These are phyloP conservation scores for Eimeria acervulina DNA, from an alignment of 169 alveolate genomes.

Conservation along the genomic window DNA sequence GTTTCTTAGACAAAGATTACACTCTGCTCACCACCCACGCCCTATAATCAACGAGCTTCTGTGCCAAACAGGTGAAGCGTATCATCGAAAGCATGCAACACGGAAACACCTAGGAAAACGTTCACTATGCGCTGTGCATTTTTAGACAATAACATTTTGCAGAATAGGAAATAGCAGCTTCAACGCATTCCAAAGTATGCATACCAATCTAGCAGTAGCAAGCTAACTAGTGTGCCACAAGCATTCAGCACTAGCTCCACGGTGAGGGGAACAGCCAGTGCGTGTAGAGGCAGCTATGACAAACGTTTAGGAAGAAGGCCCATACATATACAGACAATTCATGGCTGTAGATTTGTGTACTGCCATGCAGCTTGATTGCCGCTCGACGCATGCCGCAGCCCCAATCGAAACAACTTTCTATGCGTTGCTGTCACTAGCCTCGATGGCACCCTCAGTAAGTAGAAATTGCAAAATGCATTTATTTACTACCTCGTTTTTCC, in stretches of 20 bases:
- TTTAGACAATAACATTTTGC: no score
- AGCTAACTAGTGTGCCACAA: neutral
- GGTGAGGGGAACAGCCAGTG: neutral
- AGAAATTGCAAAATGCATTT: neutral
- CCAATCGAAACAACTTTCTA: neutral
- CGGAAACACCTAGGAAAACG: neutral
- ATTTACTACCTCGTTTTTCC: neutral
- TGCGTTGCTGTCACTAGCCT: neutral
- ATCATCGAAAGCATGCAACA: neutral
- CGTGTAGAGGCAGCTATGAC: neutral
- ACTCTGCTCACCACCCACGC: no score
- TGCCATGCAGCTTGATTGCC: neutral
- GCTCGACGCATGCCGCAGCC: slow-evolving; percentile 18
- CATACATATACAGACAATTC: neutral
- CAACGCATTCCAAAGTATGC: neutral
- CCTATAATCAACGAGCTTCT: no score
- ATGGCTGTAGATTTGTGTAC: neutral
- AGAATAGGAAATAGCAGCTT: neutral
- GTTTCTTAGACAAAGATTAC: no score
- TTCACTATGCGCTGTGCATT: neutral
- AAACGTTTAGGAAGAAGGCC: neutral
- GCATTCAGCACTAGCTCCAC: neutral
- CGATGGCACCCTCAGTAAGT: neutral
- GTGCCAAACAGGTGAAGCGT: no score
- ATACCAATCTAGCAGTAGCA: neutral